Evolutionary conservation across 2,329 filamentous ascomycete genomes (phyloP), one percentile per base, ranked within the genome.

Genomic region (Sporothrix inflata): DNA sequence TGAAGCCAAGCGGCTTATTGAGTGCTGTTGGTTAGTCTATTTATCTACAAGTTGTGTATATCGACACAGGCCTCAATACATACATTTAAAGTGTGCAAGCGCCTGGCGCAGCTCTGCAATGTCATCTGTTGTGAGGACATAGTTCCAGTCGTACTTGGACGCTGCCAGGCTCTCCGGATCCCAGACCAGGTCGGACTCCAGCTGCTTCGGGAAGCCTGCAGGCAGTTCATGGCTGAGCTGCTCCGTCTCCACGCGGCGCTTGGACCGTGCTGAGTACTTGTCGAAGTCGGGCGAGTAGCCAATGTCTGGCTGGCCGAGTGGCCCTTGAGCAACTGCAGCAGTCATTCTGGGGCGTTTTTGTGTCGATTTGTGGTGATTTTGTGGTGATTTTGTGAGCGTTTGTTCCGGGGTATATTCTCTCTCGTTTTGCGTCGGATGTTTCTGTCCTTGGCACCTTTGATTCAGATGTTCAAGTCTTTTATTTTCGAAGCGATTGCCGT

Each of bases 221-320:
- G 87, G 88, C 0, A 89, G 76, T 0, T 79, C 78, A 4, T 77
- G 82, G 3, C 79, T 77, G 0, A 85, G 76, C 0, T 77, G 76
- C 11, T 84, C 85, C 0, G 78, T 81, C 55, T 83, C 79, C 3
- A 83, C 78, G 2, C 86, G 82, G 3, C 81, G 80, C 67, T 84
- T 79, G n/a, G 81, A 81, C 4, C 88, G 84, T 1, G 83, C 83
- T 38, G 85, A 80, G 75, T 86, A 90, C 75, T 86, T 89, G 42
- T 84, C 81, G 57, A 81, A 81, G 73, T 89, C 81, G 0, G 88
- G 88, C 1, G 83, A 80, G 77, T 90, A 90, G 1, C 79, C 79
- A 71, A 90, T 90, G 74, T 90, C 88, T 0, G 88, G 88, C 75
- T 89, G 87, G 27, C 84, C 83, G 1, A 80, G 80, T 1, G 82